Conservation (phyloP, 2,329 filamentous ascomycete genomes). For the Capronia epimyces region DNA sequence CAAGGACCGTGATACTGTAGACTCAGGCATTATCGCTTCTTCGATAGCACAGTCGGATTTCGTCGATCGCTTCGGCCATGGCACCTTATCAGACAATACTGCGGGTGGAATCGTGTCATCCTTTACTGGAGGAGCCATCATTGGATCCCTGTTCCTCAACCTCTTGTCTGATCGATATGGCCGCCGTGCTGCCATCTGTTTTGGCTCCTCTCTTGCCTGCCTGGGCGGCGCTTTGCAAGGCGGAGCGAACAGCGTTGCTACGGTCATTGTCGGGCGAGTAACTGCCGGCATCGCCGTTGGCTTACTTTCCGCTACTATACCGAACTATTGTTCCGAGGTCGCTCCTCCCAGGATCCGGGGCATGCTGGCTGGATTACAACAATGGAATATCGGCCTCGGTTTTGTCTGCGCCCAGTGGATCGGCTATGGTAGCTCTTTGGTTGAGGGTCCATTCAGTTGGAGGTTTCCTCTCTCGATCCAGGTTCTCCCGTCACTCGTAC, state of each 20-base stretch:
- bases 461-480: conserved; percentile 35
- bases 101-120: conserved; percentile 40
- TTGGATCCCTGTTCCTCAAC: conserved; percentile 34
- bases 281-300: conserved; percentile 49
- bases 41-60: conserved; percentile 37
- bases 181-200: conserved; percentile 33
- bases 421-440: conserved; percentile 34
- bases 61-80: conserved; percentile 30
- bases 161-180: conserved; percentile 35
- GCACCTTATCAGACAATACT: conserved; percentile 32
- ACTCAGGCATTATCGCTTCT: conserved; percentile 38
- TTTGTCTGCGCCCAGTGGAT: conserved; percentile 38
- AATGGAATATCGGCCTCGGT: conserved; percentile 45
- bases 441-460: conserved; percentile 32
- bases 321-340: conserved; percentile 45
- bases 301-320: conserved; percentile 44
- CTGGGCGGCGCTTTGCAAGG: conserved; percentile 37
- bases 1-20: not conserved
- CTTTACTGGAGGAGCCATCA: conserved; percentile 40
- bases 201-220: conserved; percentile 34
- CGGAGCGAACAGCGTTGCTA: conserved; percentile 36
- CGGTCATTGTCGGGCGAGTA: conserved; percentile 48
- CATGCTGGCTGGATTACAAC: conserved; percentile 39
- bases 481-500: conserved; percentile 39
- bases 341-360: conserved; percentile 39